Base-by-base conservation (phyloP, 129 eudicot genomes). In the Lactuca sativa region DNA sequence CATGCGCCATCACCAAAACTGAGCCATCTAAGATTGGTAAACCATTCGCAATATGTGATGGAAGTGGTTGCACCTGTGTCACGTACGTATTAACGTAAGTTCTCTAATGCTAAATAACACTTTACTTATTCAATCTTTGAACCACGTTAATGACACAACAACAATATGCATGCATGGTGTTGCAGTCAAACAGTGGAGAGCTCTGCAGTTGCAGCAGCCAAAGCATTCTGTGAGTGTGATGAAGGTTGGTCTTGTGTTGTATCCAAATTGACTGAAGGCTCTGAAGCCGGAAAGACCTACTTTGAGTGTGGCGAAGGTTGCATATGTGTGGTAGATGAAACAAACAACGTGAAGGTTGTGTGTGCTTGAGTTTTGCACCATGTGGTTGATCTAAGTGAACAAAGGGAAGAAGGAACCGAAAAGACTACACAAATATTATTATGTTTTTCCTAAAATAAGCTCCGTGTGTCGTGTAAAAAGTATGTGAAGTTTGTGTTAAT, bases 201-300 rank as follows among this genome's bases (percentile, higher is more conserved):
- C 75, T 25, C 57, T 25, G 30, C 30, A 1, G 2, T 25, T 4
- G 59, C 44, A 25, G 58, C 49, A 53, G 71, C 70, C 33, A 69
- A 76, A 76, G 75, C 58, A 52, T 69, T 52, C 36, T 76, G 65
- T 3, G 64, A 76, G 51, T 69, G 70, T 53, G 59, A 52, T 76
- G 70, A 62, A 75, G 74, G 79, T 18, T 75, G 79, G 79, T 74
- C 68, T 17, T 74, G 73, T 74, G 79, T 66, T 47, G 68, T 74
- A 57, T 32, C 79, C 38, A 66, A 58, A 33, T 25, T 25, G 1
- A 74, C 71, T 0, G 66, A 74, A 4, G 72, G 66, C 25, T 56
- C 78, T 36, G 73, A 74, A 3, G 73, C 79, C 3, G 79, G 79
- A 38, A 74, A 74, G 73, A 66, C 73, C 18, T 74, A 66, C 52